Conservation (phyloP, 495 filamentous ascomycete species). For the Aspergillus biplanus region DNA sequence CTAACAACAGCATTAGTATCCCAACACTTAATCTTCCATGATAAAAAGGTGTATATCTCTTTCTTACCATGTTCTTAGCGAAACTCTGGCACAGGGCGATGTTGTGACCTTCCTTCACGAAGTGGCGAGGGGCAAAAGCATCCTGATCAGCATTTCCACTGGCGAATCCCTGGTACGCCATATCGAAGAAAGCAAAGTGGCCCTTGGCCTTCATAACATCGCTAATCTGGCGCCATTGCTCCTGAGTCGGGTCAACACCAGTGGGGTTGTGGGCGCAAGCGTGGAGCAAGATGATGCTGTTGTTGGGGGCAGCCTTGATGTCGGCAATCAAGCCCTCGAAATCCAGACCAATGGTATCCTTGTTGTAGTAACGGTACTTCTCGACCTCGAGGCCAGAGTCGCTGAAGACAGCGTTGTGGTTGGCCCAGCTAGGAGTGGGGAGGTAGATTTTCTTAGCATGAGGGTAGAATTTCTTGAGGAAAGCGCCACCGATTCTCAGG, state of each 20-base stretch:
- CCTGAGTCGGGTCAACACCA: slow-evolving; percentile 89
- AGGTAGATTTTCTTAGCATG: slow-evolving; percentile 92
- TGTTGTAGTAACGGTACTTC: slow-evolving; percentile 98
- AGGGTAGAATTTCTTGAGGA: slow-evolving; percentile 88
- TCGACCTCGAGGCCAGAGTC: slow-evolving; percentile 88
- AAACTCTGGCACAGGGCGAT: slow-evolving; percentile 91
- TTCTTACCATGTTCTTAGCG: slow-evolving; percentile 97
- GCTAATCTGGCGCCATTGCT: slow-evolving; percentile 93
- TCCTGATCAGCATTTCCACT: slow-evolving; percentile 89
- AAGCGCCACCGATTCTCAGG: slow-evolving; percentile 90
- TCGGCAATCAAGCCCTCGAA: slow-evolving; percentile 92
- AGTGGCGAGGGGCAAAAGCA: slow-evolving; percentile 90
- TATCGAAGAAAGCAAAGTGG: slow-evolving; percentile 98
- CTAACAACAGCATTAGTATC: slow-evolving; percentile 36
- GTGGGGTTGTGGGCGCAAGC: slow-evolving; percentile 99
- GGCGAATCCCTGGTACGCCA: slow-evolving; percentile 99
- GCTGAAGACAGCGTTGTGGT: slow-evolving; percentile 95
- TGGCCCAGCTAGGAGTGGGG: slow-evolving; percentile 95
- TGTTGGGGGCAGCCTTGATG: slow-evolving; percentile 84
- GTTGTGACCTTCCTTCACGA: slow-evolving; percentile 89
- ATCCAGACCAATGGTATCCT: slow-evolving; percentile 96
- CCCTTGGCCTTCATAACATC: slow-evolving; percentile 84
- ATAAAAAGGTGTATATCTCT: neutral
- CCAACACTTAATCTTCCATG: neutral
- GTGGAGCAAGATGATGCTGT: slow-evolving; percentile 89